Base-by-base conservation (phyloP, 768 basidiomycete genomes). In the Mycena latifolia region DNA sequence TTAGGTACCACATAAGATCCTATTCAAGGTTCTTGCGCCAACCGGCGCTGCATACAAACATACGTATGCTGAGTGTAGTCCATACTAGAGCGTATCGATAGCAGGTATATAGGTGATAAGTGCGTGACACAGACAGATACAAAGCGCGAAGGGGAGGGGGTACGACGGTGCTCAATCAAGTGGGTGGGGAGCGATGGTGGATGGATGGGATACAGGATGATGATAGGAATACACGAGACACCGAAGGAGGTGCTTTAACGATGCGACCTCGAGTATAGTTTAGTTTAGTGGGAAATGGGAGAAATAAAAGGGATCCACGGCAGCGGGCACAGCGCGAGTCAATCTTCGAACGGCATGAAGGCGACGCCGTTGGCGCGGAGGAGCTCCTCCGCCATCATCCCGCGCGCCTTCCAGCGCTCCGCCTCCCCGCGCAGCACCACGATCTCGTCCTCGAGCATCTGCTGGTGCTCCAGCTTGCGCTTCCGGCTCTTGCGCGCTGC, bases 401-500 rank as follows among this genome's bases (percentile, higher is more conserved):
- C 68, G 11, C 63, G 37, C 56, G 31, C 39, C 59, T 45, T 27
- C 68, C 68, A 69, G 7, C 24, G 37, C 28, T 61, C 59, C 11
- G 37, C 43, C 7, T 65, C 63, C 22, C 5, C 59, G 39, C 39
- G 41, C 8, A 62, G 55, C 18, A 10, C 17, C 11, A 82, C 85
- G 39, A 84, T 61, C 24, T 61, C 72, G 7, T 77, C 74, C 78
- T 90, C 87, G 50, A 92, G 75, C 67, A 83, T 81, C 45, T 82
- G 80, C 72, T 89, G 83, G 71, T 91, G 84, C 76, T 88, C 88
- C 29, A 87, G 75, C 81, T 92, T 92, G 51, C 91, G 82, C 83
- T 85, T 85, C 15, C 91, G 81, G 69, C 84, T 86, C 33, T 88
- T 82, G 3, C 91, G 83, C 22, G 91, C 91, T 0, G 91, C 90